Evolutionary conservation across 345 rosid genomes (phyloP).

Genomic region (Sisymbrium altissimum): DNA sequence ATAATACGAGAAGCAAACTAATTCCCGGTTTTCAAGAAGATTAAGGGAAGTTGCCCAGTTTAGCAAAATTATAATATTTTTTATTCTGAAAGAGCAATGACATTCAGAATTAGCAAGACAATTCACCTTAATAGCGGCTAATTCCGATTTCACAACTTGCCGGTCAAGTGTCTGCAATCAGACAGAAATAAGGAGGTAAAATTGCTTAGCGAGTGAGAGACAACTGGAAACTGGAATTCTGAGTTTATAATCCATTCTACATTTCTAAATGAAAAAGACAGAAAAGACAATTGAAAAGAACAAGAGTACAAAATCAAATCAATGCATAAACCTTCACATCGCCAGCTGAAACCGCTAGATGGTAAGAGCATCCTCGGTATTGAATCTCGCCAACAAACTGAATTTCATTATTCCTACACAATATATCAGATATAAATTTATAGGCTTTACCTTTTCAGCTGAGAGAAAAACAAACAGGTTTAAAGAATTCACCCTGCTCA

Average conservation of each 20-base stretch:
- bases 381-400: conserved; percentile 96
- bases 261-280: no score
- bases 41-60: background rate
- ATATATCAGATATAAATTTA: background rate
- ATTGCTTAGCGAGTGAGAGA: background rate
- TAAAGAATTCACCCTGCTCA: no score
- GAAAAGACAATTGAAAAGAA: no score
- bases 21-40: background rate
- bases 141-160: conserved; percentile 88
- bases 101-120: background rate
- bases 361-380: conserved; percentile 63
- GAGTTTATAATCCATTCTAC: no score
- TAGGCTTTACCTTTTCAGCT: no score
- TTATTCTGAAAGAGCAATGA: no score
- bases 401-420: conserved; percentile 76
- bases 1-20: background rate
- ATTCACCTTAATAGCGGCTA: conserved; percentile 81
- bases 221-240: no score
- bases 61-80: background rate
- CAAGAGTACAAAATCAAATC: no score
- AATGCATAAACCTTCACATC: no score
- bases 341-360: conserved; percentile 39
- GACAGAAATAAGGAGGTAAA: background rate
- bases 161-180: conserved; percentile 58
- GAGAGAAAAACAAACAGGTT: background rate